Conservation (phyloP, 305 asterid genomes). For the Fraxinus velutina region DNA sequence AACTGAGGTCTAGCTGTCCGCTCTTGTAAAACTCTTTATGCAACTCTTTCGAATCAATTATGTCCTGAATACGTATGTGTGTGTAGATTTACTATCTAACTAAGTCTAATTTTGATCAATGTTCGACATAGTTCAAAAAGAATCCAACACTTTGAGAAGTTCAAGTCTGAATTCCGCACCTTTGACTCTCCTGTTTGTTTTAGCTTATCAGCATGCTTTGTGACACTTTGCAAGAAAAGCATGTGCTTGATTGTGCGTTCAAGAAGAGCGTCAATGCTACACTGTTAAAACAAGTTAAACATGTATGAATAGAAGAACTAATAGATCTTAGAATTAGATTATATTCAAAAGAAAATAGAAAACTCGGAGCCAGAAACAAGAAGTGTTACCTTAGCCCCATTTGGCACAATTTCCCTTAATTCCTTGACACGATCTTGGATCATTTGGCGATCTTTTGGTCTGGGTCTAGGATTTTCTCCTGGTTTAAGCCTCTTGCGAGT, state of each 20-base stretch:
- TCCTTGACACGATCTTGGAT: slow-evolving; percentile 89
- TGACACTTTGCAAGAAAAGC: slow-evolving; percentile 73
- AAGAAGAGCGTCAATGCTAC: slow-evolving; percentile 78
- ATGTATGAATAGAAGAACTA: slow-evolving; percentile 5
- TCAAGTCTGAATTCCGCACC: slow-evolving; percentile 31
- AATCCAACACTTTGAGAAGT: not conserved
- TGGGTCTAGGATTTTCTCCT: slow-evolving; percentile 74
- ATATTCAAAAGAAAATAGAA: not conserved
- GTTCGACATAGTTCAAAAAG: not conserved
- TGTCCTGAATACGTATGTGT: not conserved
- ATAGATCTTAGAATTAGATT: not conserved
- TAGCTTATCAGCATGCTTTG: slow-evolving; percentile 72
- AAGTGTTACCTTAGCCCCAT: slow-evolving; percentile 63
- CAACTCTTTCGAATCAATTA: not conserved
- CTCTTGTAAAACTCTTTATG: not conserved
- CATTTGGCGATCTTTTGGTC: slow-evolving; percentile 88
- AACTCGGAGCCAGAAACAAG: not conserved
- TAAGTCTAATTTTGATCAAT: not conserved
- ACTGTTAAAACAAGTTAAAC: slow-evolving; percentile 46
- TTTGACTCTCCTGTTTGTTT: slow-evolving; percentile 60
- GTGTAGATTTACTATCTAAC: not conserved
- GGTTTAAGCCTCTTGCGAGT: slow-evolving; percentile 73
- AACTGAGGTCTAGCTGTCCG: not conserved
- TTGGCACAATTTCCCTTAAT: slow-evolving; percentile 73
- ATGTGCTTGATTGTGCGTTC: slow-evolving; percentile 81